phyloP scores from a whole-genome alignment of 2,329 filamentous ascomycete genomes.

The Aspergillus uvarum region DNA sequence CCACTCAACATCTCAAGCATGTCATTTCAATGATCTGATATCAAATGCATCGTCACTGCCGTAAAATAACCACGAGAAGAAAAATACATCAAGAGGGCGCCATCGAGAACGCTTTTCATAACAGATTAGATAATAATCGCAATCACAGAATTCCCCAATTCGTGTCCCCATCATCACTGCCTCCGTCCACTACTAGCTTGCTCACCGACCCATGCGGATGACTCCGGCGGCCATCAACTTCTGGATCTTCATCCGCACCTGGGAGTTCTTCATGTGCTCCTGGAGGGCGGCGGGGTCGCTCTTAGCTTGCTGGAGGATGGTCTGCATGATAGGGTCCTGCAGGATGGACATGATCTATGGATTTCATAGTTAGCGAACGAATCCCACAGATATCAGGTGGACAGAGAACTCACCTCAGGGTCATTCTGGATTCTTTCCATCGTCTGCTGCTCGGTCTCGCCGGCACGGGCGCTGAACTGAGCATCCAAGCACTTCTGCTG shows the following conservation, averaged over 20 bases:
- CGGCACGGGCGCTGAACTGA: conserved; percentile 87
- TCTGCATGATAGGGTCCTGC: conserved; percentile 96
- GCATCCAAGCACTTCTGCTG: conserved; percentile 87
- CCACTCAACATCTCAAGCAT: neutral
- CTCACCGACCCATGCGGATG: conserved; percentile 69
- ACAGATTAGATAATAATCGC: neutral
- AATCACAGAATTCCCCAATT: neutral
- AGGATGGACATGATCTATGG: conserved; percentile 79
- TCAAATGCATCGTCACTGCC: conserved; percentile 8
- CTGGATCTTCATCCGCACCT: conserved; percentile 83
- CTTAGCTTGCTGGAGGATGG: conserved; percentile 95
- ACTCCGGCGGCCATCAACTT: conserved; percentile 92
- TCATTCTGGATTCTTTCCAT: conserved; percentile 86
- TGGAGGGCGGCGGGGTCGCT: conserved; percentile 86
- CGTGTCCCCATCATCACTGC: neutral
- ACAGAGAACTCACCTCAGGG: conserved; percentile 67
- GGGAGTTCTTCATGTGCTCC: conserved; percentile 95
- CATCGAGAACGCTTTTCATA: conserved; percentile 3
- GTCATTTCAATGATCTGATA: conserved; percentile 5
- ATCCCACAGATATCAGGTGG: neutral
- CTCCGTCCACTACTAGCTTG: neutral
- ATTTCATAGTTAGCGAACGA: conserved; percentile 28
- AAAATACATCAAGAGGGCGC: neutral
- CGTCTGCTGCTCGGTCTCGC: conserved; percentile 95
- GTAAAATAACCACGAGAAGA: neutral